Evolutionary conservation across 495 filamentous ascomycete species (phyloP).

Genomic region (Tuber aestivum): DNA sequence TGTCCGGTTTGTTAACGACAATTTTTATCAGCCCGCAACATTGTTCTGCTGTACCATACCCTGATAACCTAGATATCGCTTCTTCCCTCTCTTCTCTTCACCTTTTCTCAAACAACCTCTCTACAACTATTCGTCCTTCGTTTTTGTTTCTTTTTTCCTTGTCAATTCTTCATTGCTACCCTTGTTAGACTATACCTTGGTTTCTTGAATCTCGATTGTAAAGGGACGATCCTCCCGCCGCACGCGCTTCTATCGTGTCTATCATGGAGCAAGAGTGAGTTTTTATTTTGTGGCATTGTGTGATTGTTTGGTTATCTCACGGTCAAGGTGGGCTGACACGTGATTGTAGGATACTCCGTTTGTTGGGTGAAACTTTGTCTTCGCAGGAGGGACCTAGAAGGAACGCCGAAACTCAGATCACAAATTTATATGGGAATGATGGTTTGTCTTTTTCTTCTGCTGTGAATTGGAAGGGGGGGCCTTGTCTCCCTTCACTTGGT

Average conservation of each 20-base stretch:
- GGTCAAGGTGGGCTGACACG: slow-evolving; percentile 9
- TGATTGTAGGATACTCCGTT: slow-evolving; percentile 29
- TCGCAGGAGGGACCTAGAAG: slow-evolving; percentile 35
- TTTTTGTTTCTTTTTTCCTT: background rate
- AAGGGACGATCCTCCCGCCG: background rate
- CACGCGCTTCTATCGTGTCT: background rate
- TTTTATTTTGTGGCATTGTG: slow-evolving; percentile 17
- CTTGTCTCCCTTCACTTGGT: background rate
- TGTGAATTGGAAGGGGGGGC: background rate
- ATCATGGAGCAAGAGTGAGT: slow-evolving; percentile 42
- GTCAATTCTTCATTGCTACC: background rate
- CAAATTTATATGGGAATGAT: slow-evolving; percentile 30
- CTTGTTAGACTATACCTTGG: background rate
- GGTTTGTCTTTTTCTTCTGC: slow-evolving; percentile 25
- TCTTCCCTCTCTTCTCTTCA: background rate
- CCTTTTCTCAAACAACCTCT: background rate
- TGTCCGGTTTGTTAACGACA: background rate
- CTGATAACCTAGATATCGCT: background rate
- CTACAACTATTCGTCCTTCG: background rate
- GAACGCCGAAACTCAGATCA: slow-evolving; percentile 40
- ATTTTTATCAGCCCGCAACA: background rate
- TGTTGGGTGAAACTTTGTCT: slow-evolving; percentile 36
- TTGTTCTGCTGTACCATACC: background rate
- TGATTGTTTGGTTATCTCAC: background rate
- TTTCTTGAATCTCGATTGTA: background rate